These are phyloP conservation scores for Pontederia crassipes DNA, from an alignment of 176 grass and related monocot species.

Conservation along the genomic window DNA sequence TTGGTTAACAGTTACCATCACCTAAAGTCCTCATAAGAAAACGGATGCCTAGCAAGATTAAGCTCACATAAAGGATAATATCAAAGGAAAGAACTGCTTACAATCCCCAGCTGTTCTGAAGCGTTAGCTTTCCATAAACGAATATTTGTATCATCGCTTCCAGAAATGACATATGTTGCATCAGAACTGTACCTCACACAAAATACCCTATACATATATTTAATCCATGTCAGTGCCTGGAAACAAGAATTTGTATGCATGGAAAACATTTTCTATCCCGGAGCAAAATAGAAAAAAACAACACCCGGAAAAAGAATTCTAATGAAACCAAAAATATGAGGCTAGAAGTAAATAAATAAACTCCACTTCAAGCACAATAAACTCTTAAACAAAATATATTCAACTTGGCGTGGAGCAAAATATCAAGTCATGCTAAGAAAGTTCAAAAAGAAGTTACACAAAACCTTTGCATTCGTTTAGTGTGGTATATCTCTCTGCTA, in stretches of 20 bases:
- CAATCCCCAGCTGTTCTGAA: slow-evolving; percentile 90
- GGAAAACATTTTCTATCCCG: too few relatives aligned
- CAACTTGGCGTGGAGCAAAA: neutral
- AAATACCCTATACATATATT: slow-evolving; percentile 61
- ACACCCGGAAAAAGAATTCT: neutral
- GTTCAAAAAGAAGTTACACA: slow-evolving; percentile 1
- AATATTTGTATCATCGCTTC: slow-evolving; percentile 97
- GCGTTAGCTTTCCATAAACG: slow-evolving; percentile 84
- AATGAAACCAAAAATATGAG: neutral
- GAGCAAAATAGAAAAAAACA: neutral
- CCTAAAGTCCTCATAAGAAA: too few relatives aligned
- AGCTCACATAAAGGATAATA: too few relatives aligned
- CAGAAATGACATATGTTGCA: slow-evolving; percentile 86
- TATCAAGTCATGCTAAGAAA: neutral
- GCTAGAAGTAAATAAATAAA: too few relatives aligned
- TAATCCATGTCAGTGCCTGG: slow-evolving; percentile 13
- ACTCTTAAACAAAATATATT: too few relatives aligned
- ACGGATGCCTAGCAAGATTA: too few relatives aligned
- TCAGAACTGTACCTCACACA: slow-evolving; percentile 87
- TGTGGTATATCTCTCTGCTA: slow-evolving; percentile 99
- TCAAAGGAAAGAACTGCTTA: slow-evolving; percentile 29
- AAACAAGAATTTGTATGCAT: neutral
- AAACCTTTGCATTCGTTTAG: slow-evolving; percentile 99
- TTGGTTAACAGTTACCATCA: too few relatives aligned
- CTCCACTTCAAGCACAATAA: too few relatives aligned